Evolutionary conservation across 140 eudicot genomes (phyloP).

Genomic region (Anethum foeniculum): DNA sequence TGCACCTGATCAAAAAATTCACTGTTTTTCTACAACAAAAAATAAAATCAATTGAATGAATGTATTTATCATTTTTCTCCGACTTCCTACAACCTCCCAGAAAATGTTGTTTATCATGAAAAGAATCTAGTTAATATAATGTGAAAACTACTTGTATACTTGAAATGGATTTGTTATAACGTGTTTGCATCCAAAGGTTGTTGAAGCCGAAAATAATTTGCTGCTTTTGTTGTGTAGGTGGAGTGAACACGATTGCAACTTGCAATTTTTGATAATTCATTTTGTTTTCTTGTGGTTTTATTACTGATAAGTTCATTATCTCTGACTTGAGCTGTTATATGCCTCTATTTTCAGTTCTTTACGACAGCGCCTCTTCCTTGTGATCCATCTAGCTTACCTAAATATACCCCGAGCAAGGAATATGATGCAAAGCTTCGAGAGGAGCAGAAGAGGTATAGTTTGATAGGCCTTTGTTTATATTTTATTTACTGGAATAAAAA

Average conservation of each 20-base stretch:
- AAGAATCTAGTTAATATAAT: not conserved
- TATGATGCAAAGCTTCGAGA: conserved; percentile 64
- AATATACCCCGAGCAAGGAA: conserved; percentile 86
- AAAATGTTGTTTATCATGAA: not conserved
- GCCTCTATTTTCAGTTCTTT: conserved; percentile 46
- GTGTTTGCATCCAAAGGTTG: not conserved
- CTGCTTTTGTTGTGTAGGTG: not conserved
- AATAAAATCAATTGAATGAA: not conserved
- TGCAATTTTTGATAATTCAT: not conserved
- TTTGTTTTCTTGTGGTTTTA: not conserved
- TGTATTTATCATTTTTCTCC: not conserved
- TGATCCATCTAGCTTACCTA: conserved; percentile 75
- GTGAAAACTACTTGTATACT: not conserved
- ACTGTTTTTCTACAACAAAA: not conserved
- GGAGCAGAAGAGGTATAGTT: conserved; percentile 64
- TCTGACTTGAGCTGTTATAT: not conserved
- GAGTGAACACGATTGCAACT: not conserved
- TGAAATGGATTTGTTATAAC: not conserved
- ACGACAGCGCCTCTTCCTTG: conserved; percentile 68
- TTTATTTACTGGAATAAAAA: not conserved
- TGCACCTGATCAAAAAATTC: not conserved
- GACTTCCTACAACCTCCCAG: not conserved
- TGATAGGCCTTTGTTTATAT: not conserved
- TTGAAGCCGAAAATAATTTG: not conserved
- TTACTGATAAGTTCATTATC: not conserved